phyloP scores from a whole-genome alignment of 768 basidiomycete species.

The Psilocybe tampanensis region DNA sequence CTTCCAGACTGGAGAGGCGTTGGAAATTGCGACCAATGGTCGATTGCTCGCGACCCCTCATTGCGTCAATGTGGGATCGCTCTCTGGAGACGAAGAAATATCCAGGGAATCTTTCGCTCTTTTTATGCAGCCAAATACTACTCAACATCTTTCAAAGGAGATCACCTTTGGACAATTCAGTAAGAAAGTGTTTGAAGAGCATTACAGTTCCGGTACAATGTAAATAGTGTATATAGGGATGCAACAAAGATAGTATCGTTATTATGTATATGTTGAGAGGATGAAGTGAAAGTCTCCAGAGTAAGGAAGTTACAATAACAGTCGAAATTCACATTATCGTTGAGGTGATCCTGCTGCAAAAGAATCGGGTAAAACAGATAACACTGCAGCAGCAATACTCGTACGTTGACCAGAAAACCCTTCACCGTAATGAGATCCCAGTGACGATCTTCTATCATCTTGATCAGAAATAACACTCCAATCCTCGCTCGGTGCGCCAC shows the following conservation, averaged over 20 bases:
- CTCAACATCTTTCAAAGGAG: conserved; percentile 66
- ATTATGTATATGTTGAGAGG: conserved; percentile 5
- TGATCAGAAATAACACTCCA: conserved; percentile 88
- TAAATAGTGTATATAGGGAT: conserved; percentile 9
- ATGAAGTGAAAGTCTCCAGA: no score
- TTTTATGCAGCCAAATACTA: conserved; percentile 88
- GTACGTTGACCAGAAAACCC: conserved; percentile 52
- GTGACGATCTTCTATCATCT: conserved; percentile 61
- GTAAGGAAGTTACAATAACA: no score
- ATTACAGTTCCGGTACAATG: conserved; percentile 38
- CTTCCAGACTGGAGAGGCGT: conserved; percentile 96
- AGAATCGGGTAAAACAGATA: conserved; percentile 63
- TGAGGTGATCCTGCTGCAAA: conserved; percentile 43
- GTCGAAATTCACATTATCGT: no score
- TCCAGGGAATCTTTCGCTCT: conserved; percentile 88
- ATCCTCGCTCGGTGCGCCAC: conserved; percentile 68
- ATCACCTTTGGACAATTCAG: conserved; percentile 92
- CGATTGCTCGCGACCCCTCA: conserved; percentile 91
- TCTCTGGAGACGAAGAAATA: conserved; percentile 47
- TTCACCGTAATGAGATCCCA: conserved; percentile 49
- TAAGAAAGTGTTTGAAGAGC: conserved; percentile 72
- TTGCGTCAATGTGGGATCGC: conserved; percentile 78
- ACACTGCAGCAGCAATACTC: conserved; percentile 62
- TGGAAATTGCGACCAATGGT: conserved; percentile 84
- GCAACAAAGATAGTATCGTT: conserved; percentile 9